Percentiles rank a stretch among this genome's conserved stretches.
Evolutionary conservation across 306 rosid species (phyloP).

Genomic region (Quercus gilva): DNA sequence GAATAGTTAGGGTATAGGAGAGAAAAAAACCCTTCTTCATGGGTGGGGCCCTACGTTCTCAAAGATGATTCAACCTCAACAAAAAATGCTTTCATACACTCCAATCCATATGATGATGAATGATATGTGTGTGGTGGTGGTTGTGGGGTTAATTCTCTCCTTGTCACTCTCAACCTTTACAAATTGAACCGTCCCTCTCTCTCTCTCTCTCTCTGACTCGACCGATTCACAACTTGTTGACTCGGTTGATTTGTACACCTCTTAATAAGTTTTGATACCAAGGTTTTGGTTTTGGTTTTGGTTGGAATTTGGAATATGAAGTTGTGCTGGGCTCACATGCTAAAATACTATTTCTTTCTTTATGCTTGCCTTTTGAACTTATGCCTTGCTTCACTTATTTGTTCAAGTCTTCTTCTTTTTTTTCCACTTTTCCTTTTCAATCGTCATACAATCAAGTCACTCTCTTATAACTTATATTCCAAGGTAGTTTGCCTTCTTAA

Average conservation of each 20-base stretch:
- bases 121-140: conserved; percentile 43
- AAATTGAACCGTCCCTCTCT: conserved; percentile 14
- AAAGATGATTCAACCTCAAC: conserved; percentile 11
- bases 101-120: conserved; percentile 15
- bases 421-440: too few species aligned
- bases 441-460: too few species aligned
- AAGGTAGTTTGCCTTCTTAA: too few species aligned
- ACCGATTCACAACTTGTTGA: background rate
- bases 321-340: background rate
- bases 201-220: background rate
- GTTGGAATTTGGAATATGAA: background rate
- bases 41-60: conserved; percentile 9
- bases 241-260: too few species aligned
- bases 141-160: conserved; percentile 25
- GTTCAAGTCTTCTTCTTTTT: too few species aligned
- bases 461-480: too few species aligned
- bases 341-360: background rate
- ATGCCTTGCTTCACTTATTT: too few species aligned
- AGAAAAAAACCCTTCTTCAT: background rate
- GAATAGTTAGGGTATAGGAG: background rate
- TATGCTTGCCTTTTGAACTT: background rate
- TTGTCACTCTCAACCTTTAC: conserved; percentile 37
- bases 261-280: too few species aligned
- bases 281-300: background rate
- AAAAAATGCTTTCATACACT: conserved; percentile 17